These are phyloP conservation scores for Trichoderma asperellum DNA, from an alignment of 2,329 filamentous ascomycete species.

Conservation along the genomic window DNA sequence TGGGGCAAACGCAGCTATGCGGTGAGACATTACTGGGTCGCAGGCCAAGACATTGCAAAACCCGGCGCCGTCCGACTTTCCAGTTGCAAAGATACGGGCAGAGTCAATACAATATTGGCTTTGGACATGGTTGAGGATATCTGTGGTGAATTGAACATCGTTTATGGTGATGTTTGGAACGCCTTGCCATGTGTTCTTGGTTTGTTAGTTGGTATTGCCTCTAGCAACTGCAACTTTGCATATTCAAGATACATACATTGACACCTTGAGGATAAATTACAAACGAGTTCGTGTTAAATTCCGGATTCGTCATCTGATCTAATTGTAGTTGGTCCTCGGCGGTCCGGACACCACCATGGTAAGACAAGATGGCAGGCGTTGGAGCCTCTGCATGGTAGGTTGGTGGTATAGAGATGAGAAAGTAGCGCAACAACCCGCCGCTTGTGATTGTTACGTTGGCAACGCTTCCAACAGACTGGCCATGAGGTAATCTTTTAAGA, in stretches of 20 bases:
- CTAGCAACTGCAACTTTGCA: background rate
- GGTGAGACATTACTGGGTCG: background rate
- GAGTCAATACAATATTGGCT: conserved; percentile 7
- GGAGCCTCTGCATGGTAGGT: background rate
- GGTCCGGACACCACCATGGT: background rate
- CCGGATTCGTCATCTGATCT: background rate
- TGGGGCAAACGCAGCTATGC: conserved; percentile 8
- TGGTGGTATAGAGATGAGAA: background rate
- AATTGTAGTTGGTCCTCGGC: background rate
- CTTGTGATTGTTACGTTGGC: conserved; percentile 6
- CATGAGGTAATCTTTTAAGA: background rate
- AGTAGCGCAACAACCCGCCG: background rate
- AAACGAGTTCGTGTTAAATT: background rate
- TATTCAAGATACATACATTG: background rate
- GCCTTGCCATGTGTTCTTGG: conserved; percentile 3
- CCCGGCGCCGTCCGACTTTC: conserved; percentile 12
- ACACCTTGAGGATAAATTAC: conserved; percentile 11
- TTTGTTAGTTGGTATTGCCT: background rate
- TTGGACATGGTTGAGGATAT: conserved; percentile 12
- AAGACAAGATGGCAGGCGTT: background rate
- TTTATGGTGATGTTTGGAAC: background rate
- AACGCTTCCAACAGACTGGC: background rate
- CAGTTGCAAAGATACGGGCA: background rate
- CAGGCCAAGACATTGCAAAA: conserved; percentile 13
- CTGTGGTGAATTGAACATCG: conserved; percentile 5